These are phyloP conservation scores for Miamiensis avidus DNA, from an alignment of 169 alveolate genomes.

Conservation along the genomic window DNA sequence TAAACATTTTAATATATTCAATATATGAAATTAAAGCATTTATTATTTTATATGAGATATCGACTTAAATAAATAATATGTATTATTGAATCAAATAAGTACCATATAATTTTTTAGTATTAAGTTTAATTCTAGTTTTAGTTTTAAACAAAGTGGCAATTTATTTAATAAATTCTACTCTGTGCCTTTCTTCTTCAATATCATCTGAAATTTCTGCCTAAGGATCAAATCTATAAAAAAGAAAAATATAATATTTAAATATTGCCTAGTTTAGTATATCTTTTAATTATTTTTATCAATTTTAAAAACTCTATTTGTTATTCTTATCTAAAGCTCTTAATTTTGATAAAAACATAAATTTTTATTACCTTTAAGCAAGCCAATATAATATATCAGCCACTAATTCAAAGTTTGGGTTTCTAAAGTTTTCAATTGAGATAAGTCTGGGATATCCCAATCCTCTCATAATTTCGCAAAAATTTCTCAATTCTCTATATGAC, in stretches of 20 bases:
- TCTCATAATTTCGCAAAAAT: constrained; percentile 91
- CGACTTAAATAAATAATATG: no score
- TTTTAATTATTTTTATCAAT: no score
- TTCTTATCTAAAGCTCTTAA: no score
- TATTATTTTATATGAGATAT: no score
- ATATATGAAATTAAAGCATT: no score
- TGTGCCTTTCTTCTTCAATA: constrained; percentile 87
- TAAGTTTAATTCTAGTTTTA: constrained; percentile 79
- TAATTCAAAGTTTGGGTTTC: constrained; percentile 87
- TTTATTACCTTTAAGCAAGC: constrained; percentile 64
- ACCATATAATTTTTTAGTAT: constrained; percentile 86
- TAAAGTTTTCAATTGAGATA: constrained; percentile 87
- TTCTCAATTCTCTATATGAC: constrained; percentile 90
- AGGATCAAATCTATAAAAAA: constrained; percentile 71
- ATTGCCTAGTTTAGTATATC: no score
- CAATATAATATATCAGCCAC: constrained; percentile 90
- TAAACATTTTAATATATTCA: no score
- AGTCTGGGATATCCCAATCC: constrained; percentile 86
- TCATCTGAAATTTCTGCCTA: constrained; percentile 83
- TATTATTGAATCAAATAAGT: constrained; percentile 33
- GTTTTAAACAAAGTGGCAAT: constrained; percentile 71
- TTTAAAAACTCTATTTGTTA: neutral
- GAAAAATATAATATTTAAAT: no score
- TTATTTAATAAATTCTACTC: constrained; percentile 84
- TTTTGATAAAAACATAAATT: no score